Percentiles rank a stretch among this genome's conserved stretches.
Evolutionary conservation across 768 basidiomycete species (phyloP).

Genomic region (Suillus lakei): DNA sequence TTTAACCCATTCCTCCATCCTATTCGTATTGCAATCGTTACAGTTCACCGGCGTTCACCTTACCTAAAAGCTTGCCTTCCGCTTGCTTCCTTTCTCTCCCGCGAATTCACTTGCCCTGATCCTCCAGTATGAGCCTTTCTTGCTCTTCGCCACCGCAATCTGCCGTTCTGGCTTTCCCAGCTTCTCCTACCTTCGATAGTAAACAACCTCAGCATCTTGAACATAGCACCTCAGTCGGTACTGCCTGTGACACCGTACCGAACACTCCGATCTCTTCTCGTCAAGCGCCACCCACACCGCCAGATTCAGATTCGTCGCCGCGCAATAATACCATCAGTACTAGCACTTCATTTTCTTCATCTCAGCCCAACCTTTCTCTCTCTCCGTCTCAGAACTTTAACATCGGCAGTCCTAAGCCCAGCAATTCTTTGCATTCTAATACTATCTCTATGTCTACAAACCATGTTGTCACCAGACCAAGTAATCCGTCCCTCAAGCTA

Average conservation of each 20-base stretch:
- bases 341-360: slow-evolving; percentile 22
- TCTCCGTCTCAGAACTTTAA: slow-evolving; percentile 18
- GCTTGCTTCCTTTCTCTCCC: slow-evolving; percentile 18
- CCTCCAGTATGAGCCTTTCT: slow-evolving; percentile 30
- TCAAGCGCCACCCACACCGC: slow-evolving; percentile 26
- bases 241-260: slow-evolving; percentile 11
- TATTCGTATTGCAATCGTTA: slow-evolving; percentile 23
- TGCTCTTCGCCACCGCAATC: slow-evolving; percentile 30
- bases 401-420: slow-evolving; percentile 17
- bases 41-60: slow-evolving; percentile 11
- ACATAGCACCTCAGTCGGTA: slow-evolving; percentile 12
- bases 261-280: slow-evolving; percentile 19
- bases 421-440: slow-evolving; percentile 27
- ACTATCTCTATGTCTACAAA: slow-evolving; percentile 16
- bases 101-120: slow-evolving; percentile 25
- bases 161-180: slow-evolving; percentile 24
- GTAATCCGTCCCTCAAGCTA: slow-evolving; percentile 16
- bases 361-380: slow-evolving; percentile 28
- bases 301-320: slow-evolving; percentile 16
- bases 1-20: slow-evolving; percentile 20
- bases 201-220: slow-evolving; percentile 11
- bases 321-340: slow-evolving; percentile 14
- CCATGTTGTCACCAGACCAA: slow-evolving; percentile 12
- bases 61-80: slow-evolving; percentile 18
- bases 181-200: slow-evolving; percentile 12